These are phyloP conservation scores for Fremontodendron californicum DNA, from an alignment of 345 rosid genomes.

Conservation along the genomic window DNA sequence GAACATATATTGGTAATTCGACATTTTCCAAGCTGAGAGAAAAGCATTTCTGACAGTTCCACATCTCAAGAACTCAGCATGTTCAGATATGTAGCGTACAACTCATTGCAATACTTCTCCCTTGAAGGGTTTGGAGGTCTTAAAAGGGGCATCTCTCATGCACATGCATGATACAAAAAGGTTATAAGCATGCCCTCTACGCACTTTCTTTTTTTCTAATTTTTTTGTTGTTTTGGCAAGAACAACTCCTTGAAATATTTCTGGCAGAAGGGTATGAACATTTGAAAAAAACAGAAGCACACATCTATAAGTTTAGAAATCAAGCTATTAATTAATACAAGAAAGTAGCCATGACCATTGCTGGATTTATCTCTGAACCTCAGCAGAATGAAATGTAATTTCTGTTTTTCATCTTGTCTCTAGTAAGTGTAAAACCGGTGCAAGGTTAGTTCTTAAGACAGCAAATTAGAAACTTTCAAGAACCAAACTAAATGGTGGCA, in stretches of 20 bases:
- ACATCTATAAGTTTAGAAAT: background rate
- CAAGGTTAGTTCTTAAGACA: background rate
- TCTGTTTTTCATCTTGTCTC: too few species aligned
- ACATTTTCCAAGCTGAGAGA: constrained; percentile 33
- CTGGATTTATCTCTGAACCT: background rate
- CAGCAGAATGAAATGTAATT: background rate
- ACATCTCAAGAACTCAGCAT: constrained; percentile 22
- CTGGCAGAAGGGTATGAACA: background rate
- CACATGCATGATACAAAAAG: too few species aligned
- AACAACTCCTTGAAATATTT: background rate
- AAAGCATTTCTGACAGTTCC: constrained; percentile 30
- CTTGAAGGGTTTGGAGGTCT: constrained; percentile 10
- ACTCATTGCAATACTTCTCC: constrained; percentile 36
- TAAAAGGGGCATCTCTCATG: too few species aligned
- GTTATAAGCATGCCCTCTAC: too few species aligned
- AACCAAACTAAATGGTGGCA: background rate
- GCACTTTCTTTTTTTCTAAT: too few species aligned
- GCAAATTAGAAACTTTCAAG: background rate
- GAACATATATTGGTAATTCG: constrained; percentile 20
- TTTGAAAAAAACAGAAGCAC: too few species aligned
- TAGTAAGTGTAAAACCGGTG: background rate
- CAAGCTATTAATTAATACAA: background rate
- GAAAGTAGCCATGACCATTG: background rate
- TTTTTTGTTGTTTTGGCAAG: background rate
- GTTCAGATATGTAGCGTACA: background rate